These are phyloP conservation scores for Pythium phragmitis DNA, from an alignment of 352 stramenopile genomes.

Conservation along the genomic window DNA sequence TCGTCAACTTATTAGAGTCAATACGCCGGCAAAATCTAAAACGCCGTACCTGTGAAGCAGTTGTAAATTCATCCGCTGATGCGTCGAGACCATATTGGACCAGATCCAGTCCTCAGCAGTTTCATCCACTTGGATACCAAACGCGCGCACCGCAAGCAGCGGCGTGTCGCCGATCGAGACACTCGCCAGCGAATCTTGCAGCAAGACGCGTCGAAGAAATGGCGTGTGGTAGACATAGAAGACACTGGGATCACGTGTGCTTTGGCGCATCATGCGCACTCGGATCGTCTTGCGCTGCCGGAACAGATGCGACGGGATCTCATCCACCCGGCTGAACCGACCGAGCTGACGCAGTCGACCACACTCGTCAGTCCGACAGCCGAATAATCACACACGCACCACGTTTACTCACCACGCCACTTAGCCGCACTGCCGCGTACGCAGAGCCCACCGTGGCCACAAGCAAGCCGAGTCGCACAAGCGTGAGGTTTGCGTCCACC, in stretches of 20 bases:
- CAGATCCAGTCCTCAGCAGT: conserved; percentile 64
- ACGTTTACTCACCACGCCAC: conserved; percentile 41
- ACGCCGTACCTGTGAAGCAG: conserved; percentile 51
- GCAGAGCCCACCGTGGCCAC: conserved; percentile 45
- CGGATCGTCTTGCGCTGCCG: conserved; percentile 66
- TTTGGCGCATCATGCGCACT: conserved; percentile 71
- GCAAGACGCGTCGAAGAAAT: conserved; percentile 51
- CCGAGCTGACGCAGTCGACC: conserved; percentile 33
- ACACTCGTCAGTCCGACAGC: background rate
- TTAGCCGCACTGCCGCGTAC: conserved; percentile 46
- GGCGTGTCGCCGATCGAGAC: conserved; percentile 15
- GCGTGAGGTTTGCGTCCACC: conserved; percentile 67
- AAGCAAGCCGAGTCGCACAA: conserved; percentile 61
- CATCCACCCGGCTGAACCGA: conserved; percentile 50
- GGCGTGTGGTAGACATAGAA: conserved; percentile 87
- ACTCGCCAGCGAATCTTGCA: conserved; percentile 58
- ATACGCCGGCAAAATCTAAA: background rate
- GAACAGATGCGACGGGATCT: conserved; percentile 66
- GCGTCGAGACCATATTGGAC: conserved; percentile 61
- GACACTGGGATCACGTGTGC: conserved; percentile 56
- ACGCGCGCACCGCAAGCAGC: conserved; percentile 61
- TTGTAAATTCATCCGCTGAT: conserved; percentile 60
- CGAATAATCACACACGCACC: background rate
- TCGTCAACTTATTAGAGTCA: background rate
- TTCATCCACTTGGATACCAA: conserved; percentile 76